Conservation (phyloP, 176 grass and related monocot species). For the Cenchrus americanus region DNA sequence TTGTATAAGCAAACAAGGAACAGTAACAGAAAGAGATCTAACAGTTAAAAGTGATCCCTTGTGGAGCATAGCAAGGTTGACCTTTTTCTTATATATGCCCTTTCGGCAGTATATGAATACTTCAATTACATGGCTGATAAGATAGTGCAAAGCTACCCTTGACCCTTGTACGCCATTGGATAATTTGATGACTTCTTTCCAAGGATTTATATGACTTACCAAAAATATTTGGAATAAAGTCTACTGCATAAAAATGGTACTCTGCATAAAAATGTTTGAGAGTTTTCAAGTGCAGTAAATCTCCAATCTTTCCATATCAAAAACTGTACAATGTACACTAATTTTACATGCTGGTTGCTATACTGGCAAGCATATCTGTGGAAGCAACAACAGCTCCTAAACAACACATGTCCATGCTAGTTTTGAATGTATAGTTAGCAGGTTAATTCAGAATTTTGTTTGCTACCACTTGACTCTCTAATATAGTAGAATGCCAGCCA, state of each 20-base stretch:
- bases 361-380: background rate
- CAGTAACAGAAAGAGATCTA: background rate
- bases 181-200: background rate
- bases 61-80: background rate
- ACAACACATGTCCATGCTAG: background rate
- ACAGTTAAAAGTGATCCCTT: background rate
- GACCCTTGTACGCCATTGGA: background rate
- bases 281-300: slow-evolving; percentile 1
- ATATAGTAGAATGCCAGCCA: background rate
- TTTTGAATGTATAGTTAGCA: slow-evolving; percentile 13
- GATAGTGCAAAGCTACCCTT: slow-evolving; percentile 7
- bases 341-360: slow-evolving; percentile 42
- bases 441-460: background rate
- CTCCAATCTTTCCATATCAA: background rate
- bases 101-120: background rate
- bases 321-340: slow-evolving; percentile 25
- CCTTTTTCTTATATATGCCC: background rate
- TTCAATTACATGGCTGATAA: background rate
- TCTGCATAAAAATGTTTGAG: background rate
- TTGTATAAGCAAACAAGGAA: background rate
- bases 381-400: slow-evolving; percentile 13
- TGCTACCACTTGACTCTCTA: background rate
- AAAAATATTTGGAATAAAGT: background rate
- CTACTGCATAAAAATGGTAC: background rate
- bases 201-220: background rate